These are phyloP conservation scores for Neurospora sp. DNA, from an alignment of 495 filamentous ascomycete genomes.

Conservation along the genomic window DNA sequence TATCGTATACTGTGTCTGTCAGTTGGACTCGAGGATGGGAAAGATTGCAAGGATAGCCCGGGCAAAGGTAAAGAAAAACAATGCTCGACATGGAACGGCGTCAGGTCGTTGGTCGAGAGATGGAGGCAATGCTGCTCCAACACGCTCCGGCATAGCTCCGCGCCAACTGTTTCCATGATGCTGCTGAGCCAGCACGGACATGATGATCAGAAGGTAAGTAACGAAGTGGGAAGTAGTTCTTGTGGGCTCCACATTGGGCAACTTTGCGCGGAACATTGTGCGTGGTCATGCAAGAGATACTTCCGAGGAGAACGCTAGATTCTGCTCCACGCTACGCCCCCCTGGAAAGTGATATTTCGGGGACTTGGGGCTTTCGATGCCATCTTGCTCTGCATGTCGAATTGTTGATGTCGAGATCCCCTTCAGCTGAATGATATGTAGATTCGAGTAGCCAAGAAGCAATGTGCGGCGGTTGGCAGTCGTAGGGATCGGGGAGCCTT, in stretches of 20 bases:
- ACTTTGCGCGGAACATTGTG: not conserved
- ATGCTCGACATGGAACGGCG: not conserved
- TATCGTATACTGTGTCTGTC: not conserved
- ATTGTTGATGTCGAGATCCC: not conserved
- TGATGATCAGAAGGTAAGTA: not conserved
- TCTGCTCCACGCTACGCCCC: not conserved
- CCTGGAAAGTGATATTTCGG: not conserved
- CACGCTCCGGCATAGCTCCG: not conserved
- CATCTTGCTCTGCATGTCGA: not conserved
- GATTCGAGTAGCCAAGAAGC: not conserved
- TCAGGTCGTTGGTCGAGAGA: not conserved
- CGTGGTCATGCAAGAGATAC: not conserved
- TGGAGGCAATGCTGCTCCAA: not conserved
- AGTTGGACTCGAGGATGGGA: not conserved
- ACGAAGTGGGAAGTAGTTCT: not conserved
- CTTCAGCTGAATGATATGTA: not conserved
- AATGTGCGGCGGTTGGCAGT: not conserved
- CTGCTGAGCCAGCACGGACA: not conserved
- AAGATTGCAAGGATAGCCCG: not conserved
- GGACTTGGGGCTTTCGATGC: not conserved
- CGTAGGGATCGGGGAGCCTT: not conserved
- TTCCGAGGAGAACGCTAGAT: not conserved
- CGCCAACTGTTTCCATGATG: not conserved
- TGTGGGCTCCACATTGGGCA: not conserved
- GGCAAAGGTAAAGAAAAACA: not conserved